Conservation (phyloP, 768 basidiomycete species). For the Podaxis sp. region DNA sequence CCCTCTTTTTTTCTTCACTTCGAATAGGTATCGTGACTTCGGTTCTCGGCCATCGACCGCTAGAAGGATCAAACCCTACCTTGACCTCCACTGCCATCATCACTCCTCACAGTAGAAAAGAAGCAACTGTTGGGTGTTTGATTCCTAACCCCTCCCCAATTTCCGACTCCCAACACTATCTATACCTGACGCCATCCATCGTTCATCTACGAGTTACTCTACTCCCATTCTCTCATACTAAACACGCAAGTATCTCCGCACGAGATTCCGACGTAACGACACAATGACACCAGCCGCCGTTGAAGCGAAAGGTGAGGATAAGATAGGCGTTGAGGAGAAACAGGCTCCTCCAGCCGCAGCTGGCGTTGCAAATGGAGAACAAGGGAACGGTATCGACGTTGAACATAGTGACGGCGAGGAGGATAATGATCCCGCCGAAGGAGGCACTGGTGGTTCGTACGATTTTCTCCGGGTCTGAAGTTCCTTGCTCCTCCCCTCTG, state of each 20-base stretch:
- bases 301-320: background rate
- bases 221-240: background rate
- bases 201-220: background rate
- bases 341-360: background rate
- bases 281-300: background rate
- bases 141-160: background rate
- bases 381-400: slow-evolving; percentile 12
- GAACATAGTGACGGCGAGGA: slow-evolving; percentile 23
- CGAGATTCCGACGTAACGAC: background rate
- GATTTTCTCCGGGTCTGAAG: background rate
- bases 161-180: background rate
- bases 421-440: slow-evolving; percentile 24
- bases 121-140: background rate
- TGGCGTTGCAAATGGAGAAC: background rate
- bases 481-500: background rate
- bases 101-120: background rate
- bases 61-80: background rate
- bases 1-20: background rate
- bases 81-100: background rate
- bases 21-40: slow-evolving; percentile 4
- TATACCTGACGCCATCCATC: background rate
- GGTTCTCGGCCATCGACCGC: background rate
- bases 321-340: background rate
- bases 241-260: background rate
- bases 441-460: slow-evolving; percentile 20